Percentiles rank a stretch among this genome's conserved stretches.
Evolutionary conservation across 106 monocot species (phyloP).

Genomic region (Dendrobium catenatum): DNA sequence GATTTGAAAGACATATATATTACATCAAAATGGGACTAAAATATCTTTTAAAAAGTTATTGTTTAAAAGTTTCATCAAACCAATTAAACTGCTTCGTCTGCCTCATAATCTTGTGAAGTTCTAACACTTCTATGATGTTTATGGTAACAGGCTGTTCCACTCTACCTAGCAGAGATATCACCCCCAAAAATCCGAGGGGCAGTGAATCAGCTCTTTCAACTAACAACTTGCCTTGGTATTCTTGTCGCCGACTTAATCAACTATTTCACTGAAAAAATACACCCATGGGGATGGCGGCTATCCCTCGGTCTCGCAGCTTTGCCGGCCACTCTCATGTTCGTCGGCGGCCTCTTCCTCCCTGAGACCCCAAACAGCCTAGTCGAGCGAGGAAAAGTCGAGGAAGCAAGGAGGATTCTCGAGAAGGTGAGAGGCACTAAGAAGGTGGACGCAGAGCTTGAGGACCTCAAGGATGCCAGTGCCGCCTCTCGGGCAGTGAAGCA

Average conservation of each 20-base stretch:
- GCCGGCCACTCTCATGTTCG: slow-evolving; percentile 53
- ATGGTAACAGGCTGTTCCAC: slow-evolving; percentile 51
- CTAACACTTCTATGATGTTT: too few relatives aligned
- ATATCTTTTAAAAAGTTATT: not conserved
- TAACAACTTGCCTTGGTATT: slow-evolving; percentile 41
- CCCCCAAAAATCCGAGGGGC: slow-evolving; percentile 53
- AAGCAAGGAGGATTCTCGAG: slow-evolving; percentile 30
- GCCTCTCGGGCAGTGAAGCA: slow-evolving; percentile 38
- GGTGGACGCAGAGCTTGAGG: slow-evolving; percentile 37
- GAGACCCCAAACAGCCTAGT: slow-evolving; percentile 55
- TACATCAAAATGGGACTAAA: not conserved
- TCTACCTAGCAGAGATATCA: slow-evolving; percentile 67
- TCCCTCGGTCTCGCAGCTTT: slow-evolving; percentile 51
- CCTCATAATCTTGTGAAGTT: too few relatives aligned
- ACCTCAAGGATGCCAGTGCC: slow-evolving; percentile 43
- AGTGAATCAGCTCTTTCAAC: slow-evolving; percentile 59
- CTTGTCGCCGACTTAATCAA: slow-evolving; percentile 52
- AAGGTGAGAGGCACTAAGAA: slow-evolving; percentile 37
- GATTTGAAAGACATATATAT: too few relatives aligned
- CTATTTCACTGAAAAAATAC: slow-evolving; percentile 54
- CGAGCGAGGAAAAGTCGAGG: slow-evolving; percentile 35
- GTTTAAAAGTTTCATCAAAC: not conserved
- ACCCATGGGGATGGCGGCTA: slow-evolving; percentile 70
- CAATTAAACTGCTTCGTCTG: not conserved
- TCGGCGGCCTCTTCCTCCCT: slow-evolving; percentile 38